phyloP scores from a whole-genome alignment of 257 asterid species.

The Jasminum sambac region DNA sequence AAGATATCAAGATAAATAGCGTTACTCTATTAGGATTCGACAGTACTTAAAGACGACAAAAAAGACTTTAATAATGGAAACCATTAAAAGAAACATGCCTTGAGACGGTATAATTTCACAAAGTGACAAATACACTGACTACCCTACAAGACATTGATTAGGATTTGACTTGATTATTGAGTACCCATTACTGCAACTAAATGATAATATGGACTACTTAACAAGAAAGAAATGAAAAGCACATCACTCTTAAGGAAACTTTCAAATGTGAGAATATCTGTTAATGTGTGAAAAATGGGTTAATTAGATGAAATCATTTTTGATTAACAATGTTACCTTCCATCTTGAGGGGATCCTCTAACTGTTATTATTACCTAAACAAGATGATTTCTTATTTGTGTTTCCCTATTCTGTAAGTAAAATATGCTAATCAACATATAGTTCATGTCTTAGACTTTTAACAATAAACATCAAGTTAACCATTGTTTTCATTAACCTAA shows the following conservation, averaged over 20 bases:
- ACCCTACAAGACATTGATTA: slow-evolving; percentile 20
- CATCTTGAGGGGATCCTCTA: neutral
- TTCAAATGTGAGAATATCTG: neutral
- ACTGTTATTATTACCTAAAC: slow-evolving; percentile 12
- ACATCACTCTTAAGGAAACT: neutral
- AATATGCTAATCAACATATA: slow-evolving; percentile 36
- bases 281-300: neutral
- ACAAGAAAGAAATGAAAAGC: slow-evolving; percentile 14
- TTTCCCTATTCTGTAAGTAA: slow-evolving; percentile 22
- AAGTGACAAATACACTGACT: neutral
- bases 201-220: slow-evolving; percentile 33
- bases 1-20: too few relatives aligned
- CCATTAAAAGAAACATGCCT: neutral
- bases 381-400: slow-evolving; percentile 14
- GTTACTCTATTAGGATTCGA: neutral
- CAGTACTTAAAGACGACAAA: neutral
- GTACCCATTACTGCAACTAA: slow-evolving; percentile 40
- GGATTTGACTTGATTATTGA: slow-evolving; percentile 33
- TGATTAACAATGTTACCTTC: slow-evolving; percentile 5
- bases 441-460: slow-evolving; percentile 16
- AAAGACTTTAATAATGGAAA: neutral
- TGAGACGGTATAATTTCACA: neutral
- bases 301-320: neutral
- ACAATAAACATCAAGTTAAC: slow-evolving; percentile 42
- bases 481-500: slow-evolving; percentile 69